A percentile compares a stretch with the other conserved stretches of the same genome.
Evolutionary conservation across 306 rosid genomes (phyloP).

Genomic region (Cajanus cajan): DNA sequence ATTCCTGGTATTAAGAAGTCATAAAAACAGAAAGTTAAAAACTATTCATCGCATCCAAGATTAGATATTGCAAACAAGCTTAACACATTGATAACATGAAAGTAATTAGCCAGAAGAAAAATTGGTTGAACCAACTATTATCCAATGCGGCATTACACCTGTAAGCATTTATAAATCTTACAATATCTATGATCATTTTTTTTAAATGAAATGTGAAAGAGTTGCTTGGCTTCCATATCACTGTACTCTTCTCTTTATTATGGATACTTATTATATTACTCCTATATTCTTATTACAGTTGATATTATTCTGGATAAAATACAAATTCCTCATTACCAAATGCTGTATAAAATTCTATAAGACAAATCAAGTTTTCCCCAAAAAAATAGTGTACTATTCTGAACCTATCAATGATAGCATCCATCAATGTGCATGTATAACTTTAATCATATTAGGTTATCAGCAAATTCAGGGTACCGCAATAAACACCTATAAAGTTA

Average conservation of each 20-base stretch:
- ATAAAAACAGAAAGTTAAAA: background rate
- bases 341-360: background rate
- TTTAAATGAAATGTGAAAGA: background rate
- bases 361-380: background rate
- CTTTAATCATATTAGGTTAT: background rate
- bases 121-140: background rate
- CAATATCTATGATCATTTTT: background rate
- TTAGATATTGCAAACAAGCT: background rate
- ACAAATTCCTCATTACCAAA: background rate
- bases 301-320: constrained; percentile 4
- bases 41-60: background rate
- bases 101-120: background rate
- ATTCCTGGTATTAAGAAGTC: background rate
- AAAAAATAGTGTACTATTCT: background rate
- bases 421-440: background rate
- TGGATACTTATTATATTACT: background rate
- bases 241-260: background rate
- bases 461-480: background rate
- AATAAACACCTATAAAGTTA: background rate
- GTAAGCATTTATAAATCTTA: constrained; percentile 4
- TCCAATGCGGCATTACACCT: background rate
- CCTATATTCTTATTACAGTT: background rate
- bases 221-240: background rate
- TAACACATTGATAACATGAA: background rate
- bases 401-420: background rate